These are phyloP conservation scores for Pyrenophora tritici-repentis DNA, from an alignment of 2,329 filamentous ascomycete species.

Conservation along the genomic window DNA sequence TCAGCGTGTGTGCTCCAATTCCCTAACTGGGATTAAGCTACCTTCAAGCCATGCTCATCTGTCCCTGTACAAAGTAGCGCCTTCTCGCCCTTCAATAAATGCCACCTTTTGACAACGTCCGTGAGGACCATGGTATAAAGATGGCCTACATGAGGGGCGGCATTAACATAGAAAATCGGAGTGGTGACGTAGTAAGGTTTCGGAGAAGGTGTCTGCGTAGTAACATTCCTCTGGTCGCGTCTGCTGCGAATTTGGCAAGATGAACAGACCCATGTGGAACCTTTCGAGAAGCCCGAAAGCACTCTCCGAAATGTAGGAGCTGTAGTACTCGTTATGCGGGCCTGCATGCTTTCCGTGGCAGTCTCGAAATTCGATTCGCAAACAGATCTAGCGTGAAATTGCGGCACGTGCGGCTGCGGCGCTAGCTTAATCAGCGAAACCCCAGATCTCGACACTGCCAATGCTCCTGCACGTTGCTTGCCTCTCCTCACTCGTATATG, in stretches of 20 bases:
- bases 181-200: slow-evolving; percentile 97
- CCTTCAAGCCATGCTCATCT: slow-evolving; percentile 96
- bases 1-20: slow-evolving; percentile 1
- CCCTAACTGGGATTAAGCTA: slow-evolving; percentile 24
- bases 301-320: slow-evolving; percentile 24
- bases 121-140: slow-evolving; percentile 90
- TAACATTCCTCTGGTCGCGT: slow-evolving; percentile 22
- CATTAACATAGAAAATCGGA: slow-evolving; percentile 99
- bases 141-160: slow-evolving; percentile 92
- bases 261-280: slow-evolving; percentile 30
- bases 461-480: too few species aligned
- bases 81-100: slow-evolving; percentile 71
- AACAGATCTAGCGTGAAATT: slow-evolving; percentile 21
- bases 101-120: slow-evolving; percentile 92
- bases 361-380: slow-evolving; percentile 18
- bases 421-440: slow-evolving; percentile 9
- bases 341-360: slow-evolving; percentile 36
- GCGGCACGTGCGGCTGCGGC: slow-evolving; percentile 20
- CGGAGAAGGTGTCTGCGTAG: slow-evolving; percentile 25
- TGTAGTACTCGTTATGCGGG: slow-evolving; percentile 27
- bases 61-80: slow-evolving; percentile 87
- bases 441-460: too few species aligned
- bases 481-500: too few species aligned
- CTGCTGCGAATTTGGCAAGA: slow-evolving; percentile 27
- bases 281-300: slow-evolving; percentile 17